phyloP scores from a whole-genome alignment of 805 yeast species.

The Starmerella riodocensis region DNA sequence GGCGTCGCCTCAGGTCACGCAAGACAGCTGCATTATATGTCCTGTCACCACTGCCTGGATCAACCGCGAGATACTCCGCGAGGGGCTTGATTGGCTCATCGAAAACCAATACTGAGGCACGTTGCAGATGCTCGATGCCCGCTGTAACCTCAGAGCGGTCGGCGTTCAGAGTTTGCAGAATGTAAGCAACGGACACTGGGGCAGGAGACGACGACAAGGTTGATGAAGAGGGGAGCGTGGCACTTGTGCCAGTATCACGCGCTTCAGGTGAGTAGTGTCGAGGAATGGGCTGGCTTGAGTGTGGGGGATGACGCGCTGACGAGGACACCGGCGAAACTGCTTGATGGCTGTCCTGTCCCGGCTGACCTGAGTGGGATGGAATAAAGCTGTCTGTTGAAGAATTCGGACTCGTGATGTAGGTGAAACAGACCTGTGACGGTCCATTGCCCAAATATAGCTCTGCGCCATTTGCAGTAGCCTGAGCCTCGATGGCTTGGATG shows the following conservation, averaged over 20 bases:
- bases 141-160: conserved; percentile 23
- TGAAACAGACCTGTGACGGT: conserved; percentile 69
- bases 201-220: conserved; percentile 13
- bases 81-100: conserved; percentile 43
- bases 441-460: conserved; percentile 70
- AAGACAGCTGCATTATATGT: conserved; percentile 78
- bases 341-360: not conserved
- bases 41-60: conserved; percentile 33
- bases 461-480: conserved; percentile 63
- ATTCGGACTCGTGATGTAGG: conserved; percentile 39
- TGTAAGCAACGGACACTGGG: conserved; percentile 21
- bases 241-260: not conserved
- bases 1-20: conserved; percentile 68
- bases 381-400: not conserved
- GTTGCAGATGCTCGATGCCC: conserved; percentile 21
- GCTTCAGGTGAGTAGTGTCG: not conserved
- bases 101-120: conserved; percentile 28
- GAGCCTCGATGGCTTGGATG: conserved; percentile 69
- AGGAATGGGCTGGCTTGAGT: not conserved
- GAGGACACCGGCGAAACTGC: not conserved
- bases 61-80: conserved; percentile 36
- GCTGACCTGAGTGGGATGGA: not conserved
- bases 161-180: conserved; percentile 28
- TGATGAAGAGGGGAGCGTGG: not conserved
- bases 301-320: too few species aligned